Evolutionary conservation across 371 early-diverging fungal genomes (phyloP), one percentile per base, ranked within the genome.

Genomic region (Nematocida sp.): DNA sequence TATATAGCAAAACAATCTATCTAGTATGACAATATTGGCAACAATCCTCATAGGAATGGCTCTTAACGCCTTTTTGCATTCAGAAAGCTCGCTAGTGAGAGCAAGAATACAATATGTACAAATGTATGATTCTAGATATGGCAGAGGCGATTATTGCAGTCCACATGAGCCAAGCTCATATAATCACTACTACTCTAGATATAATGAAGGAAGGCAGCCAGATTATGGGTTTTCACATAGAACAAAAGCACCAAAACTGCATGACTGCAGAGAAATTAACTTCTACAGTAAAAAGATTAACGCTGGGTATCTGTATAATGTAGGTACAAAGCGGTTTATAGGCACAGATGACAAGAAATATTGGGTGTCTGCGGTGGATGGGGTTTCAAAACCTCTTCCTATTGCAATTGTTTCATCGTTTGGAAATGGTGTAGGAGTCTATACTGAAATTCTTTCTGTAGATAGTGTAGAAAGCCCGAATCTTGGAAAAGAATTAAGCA

Each of bases 291-390:
- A 70, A 13, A 67, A 73, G 44, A 6, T 25, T 23, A 73, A 73
- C 27, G 44, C 66, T 9, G 74, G 67, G 23, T 73, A 73, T 44
- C 20, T 73, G 1, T 62, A 66, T 23, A 73, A 73, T 46, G 39
- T 23, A 23, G 74, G 74, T 15, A 67, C 66, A 62, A 66, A 66
- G 55, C 67, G 47, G 39, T 66, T 73, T 25, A 33, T 73, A 46
- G 62, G 54, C 15, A 54, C 72, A 1, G 71, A 42, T 6, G 39
- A 54, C 15, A 11, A 70, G 33, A 13, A 18, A 9, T 13, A 64
- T 9, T 18, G 27, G n/a, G 20, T 60, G 11, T 23, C 25, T 27
- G 61, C 61, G 11, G 62, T 52, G 27, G 56, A 55, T 11, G 2
- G 1, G 2, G 0, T 2, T 33, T 13, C 9, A 2, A 47, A 47